These are phyloP conservation scores for Eucalyptus virginea DNA, from an alignment of 345 rosid species.

Conservation along the genomic window DNA sequence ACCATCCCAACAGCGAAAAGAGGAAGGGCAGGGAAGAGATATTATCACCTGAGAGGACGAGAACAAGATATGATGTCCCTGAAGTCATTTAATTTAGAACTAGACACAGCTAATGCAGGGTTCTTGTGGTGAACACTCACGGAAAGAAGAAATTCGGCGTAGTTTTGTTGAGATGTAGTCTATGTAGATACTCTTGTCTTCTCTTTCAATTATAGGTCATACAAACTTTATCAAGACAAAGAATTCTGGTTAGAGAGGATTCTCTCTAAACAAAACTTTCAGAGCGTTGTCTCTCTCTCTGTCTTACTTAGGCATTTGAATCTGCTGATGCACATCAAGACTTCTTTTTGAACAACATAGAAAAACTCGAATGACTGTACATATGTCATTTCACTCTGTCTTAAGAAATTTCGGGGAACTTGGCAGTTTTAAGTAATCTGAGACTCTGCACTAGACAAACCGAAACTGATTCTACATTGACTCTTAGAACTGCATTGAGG, in stretches of 20 bases:
- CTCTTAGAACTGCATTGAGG: background rate
- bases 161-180: background rate
- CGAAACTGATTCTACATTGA: background rate
- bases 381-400: background rate
- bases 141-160: background rate
- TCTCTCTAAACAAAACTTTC: background rate
- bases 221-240: background rate
- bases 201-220: background rate
- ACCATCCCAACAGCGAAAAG: conserved; percentile 2
- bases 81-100: background rate
- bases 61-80: conserved; percentile 6
- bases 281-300: background rate
- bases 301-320: background rate
- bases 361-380: background rate
- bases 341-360: background rate
- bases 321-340: background rate
- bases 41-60: conserved; percentile 14
- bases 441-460: background rate
- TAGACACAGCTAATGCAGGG: background rate
- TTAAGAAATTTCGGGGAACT: background rate
- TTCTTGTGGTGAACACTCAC: background rate
- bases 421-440: background rate
- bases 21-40: conserved; percentile 30
- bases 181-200: background rate
- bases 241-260: background rate